phyloP scores from a whole-genome alignment of 2,329 filamentous ascomycete genomes.

The Colletotrichum navitas region DNA sequence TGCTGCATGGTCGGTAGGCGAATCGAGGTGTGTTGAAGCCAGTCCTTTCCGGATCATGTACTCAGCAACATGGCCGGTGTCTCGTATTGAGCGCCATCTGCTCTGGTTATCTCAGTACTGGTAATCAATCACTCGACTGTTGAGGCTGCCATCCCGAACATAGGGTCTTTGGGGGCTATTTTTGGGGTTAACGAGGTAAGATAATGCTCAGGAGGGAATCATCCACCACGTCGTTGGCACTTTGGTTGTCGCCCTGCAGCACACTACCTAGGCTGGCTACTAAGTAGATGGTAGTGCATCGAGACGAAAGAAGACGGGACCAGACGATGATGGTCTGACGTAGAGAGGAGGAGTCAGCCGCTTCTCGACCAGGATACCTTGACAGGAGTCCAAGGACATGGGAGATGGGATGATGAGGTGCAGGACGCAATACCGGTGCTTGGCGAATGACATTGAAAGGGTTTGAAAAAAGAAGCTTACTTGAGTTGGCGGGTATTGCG shows the following conservation, averaged over 20 bases:
- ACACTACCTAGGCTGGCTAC: not conserved
- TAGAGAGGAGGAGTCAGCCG: slow-evolving; percentile 14
- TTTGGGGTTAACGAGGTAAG: slow-evolving; percentile 22
- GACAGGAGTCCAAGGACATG: slow-evolving; percentile 31
- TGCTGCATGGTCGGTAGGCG: slow-evolving; percentile 24
- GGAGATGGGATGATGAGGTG: slow-evolving; percentile 31
- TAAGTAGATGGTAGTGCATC: not conserved
- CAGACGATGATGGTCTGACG: slow-evolving; percentile 39
- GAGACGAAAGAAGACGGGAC: slow-evolving; percentile 18
- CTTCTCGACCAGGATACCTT: slow-evolving; percentile 12
- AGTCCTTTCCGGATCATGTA: slow-evolving; percentile 13
- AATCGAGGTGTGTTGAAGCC: slow-evolving; percentile 1
- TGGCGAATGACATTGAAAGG: slow-evolving; percentile 13
- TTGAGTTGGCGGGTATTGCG: not conserved
- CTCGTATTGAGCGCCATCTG: not conserved
- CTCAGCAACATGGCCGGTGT: slow-evolving; percentile 1
- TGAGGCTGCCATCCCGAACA: not conserved
- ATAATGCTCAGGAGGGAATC: not conserved
- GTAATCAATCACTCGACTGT: not conserved
- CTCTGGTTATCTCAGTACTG: not conserved
- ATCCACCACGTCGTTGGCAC: slow-evolving; percentile 1
- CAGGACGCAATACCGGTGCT: slow-evolving; percentile 14
- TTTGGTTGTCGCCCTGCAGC: slow-evolving; percentile 6
- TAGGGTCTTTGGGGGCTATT: slow-evolving; percentile 29
- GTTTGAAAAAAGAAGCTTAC: not conserved